Percentiles rank a stretch among this genome's conserved stretches.
Conservation (phyloP, 306 rosid species). For the Inga oerstediana region DNA sequence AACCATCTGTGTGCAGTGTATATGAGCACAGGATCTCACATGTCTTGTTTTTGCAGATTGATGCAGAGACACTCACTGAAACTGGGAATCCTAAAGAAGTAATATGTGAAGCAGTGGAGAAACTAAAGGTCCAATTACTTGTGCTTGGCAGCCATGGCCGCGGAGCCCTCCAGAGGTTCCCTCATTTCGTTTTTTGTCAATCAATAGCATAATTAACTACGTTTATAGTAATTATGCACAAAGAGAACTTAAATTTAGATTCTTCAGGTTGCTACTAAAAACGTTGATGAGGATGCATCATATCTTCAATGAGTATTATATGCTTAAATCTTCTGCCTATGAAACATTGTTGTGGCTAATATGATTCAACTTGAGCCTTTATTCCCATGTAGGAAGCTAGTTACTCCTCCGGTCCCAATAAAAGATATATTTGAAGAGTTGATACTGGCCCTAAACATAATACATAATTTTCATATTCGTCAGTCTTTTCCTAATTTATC, state of each 20-base stretch:
- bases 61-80: constrained; percentile 40
- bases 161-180: constrained; percentile 38
- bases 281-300: neutral
- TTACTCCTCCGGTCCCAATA: too few relatives aligned
- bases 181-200: neutral
- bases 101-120: constrained; percentile 47
- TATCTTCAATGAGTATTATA: neutral
- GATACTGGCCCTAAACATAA: too few relatives aligned
- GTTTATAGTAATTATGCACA: neutral
- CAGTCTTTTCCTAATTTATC: too few relatives aligned
- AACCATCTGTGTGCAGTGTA: neutral
- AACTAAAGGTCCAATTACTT: constrained; percentile 39
- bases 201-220: neutral
- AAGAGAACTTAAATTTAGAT: neutral
- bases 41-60: constrained; percentile 31
- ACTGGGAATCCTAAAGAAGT: constrained; percentile 40
- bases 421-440: too few relatives aligned
- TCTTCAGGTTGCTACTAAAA: neutral
- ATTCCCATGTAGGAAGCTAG: neutral
- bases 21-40: neutral
- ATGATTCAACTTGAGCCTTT: neutral
- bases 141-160: constrained; percentile 52
- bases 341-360: neutral
- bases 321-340: neutral
- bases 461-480: too few relatives aligned